Evolutionary conservation across 2,329 filamentous ascomycete genomes (phyloP).

Genomic region (Didymella arachidicola): DNA sequence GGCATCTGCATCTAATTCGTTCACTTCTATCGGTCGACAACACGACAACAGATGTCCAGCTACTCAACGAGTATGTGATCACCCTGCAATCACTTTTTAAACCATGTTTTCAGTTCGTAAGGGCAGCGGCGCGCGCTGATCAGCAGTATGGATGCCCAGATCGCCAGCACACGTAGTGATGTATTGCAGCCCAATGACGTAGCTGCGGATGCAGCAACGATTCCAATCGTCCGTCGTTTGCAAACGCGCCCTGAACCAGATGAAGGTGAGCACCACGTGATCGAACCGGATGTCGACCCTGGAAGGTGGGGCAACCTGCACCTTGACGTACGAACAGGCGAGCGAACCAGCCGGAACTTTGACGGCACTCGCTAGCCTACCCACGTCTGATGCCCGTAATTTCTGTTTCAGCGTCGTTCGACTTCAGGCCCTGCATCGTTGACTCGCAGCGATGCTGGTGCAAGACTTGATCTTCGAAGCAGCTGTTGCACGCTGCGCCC

Average conservation of each 20-base stretch:
- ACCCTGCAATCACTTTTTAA: not conserved
- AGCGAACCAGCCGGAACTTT: slow-evolving; percentile 17
- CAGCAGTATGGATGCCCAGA: not conserved
- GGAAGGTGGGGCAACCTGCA: slow-evolving; percentile 29
- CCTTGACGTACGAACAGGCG: slow-evolving; percentile 37
- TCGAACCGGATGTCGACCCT: slow-evolving; percentile 4
- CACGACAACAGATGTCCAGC: not conserved
- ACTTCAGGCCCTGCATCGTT: slow-evolving; percentile 21
- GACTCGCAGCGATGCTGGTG: slow-evolving; percentile 12
- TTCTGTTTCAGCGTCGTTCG: slow-evolving; percentile 34
- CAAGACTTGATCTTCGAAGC: slow-evolving; percentile 6
- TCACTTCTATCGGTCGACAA: not conserved
- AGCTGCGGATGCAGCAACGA: not conserved
- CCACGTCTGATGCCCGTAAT: slow-evolving; percentile 25
- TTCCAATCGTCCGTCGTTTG: not conserved
- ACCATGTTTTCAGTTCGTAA: not conserved
- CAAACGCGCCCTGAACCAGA: slow-evolving; percentile 9
- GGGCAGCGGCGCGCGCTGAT: not conserved
- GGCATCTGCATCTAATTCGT: not conserved
- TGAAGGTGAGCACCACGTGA: slow-evolving; percentile 32
- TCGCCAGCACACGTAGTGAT: not conserved
- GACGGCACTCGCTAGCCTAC: slow-evolving; percentile 20
- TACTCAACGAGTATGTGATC: not conserved
- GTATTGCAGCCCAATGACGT: slow-evolving; percentile 12
- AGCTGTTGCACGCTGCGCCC: slow-evolving; percentile 15